Evolutionary conservation across 352 stramenopile genomes (phyloP), one percentile per base, ranked within the genome.

Genomic region (Phytophthora constricta): DNA sequence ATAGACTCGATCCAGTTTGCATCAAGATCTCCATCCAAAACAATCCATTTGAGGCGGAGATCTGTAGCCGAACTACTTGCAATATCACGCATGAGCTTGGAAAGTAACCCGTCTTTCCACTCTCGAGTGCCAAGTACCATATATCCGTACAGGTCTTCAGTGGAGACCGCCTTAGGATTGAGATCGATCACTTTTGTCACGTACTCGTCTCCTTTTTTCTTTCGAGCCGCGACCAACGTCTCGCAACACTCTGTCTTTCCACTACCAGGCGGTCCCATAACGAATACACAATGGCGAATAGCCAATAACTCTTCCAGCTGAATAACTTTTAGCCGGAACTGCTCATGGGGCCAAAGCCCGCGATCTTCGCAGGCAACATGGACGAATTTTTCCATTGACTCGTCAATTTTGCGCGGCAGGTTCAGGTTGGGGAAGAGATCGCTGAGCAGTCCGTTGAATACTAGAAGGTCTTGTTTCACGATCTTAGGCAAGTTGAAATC

Each of bases 401-500:
- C 78, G 69, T 98, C 92, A 25, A 97, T 78, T 57, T 96, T 97
- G 0, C 85, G 79, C 1, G 91, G 90, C 25, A 93, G 90, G 45
- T 98, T 87, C 8, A 97, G 59, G 20, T 89, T 78, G 1, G 96
- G 96, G 65, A 99, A 99, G 13, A 99, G 70, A 74, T 99, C 96
- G 1, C 79, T 74, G 0, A 99, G 84, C 16, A 99, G 66, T 2
- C 95, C 93, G 22, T 90, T 96, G 65, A 99, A 99, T 17, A 99
- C 82, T 4, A 96, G 76, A 28, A 98, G 64, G 57, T 99, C 96
- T 65, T 97, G 87, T 51, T 91, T 81, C 8, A 98, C 95, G 45
- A 99, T 98, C 80, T 98, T 99, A 37, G 95, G 95, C 27, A 98
- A 80, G 64, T 99, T 98, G 53, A 98, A 98, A 72, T 99, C 96